Conservation (phyloP, 257 asterid species). For the Solanum appendiculatum region DNA sequence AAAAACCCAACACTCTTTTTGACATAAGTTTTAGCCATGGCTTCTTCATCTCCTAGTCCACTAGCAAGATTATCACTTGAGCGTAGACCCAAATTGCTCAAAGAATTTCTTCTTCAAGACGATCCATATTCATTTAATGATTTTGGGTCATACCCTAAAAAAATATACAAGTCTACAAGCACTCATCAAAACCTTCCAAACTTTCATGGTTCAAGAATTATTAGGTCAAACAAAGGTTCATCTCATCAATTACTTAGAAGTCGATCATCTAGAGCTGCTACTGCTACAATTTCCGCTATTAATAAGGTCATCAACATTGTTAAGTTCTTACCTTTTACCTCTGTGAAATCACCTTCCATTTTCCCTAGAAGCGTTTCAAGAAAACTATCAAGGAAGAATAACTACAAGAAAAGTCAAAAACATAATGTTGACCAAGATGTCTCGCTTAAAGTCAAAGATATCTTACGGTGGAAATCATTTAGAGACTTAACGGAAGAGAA, state of each 20-base stretch:
- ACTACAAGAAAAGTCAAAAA: neutral
- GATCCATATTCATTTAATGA: constrained; percentile 11
- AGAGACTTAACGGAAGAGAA: constrained; percentile 49
- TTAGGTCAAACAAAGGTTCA: constrained; percentile 14
- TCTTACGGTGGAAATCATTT: constrained; percentile 69
- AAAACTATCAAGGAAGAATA: constrained; percentile 11
- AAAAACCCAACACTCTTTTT: neutral
- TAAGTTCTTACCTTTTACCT: constrained; percentile 39
- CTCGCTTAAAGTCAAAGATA: constrained; percentile 42
- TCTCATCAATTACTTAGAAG: constrained; percentile 27
- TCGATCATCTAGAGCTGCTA: constrained; percentile 48
- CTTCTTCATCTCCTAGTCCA: neutral
- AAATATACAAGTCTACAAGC: neutral
- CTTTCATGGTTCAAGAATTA: constrained; percentile 3
- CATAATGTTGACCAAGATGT: neutral
- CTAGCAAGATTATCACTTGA: constrained; percentile 7
- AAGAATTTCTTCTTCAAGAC: constrained; percentile 56
- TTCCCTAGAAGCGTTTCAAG: constrained; percentile 30
- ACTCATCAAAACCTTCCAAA: neutral
- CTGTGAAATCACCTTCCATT: constrained; percentile 23
- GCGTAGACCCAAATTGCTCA: constrained; percentile 53
- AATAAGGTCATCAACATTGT: constrained; percentile 37
- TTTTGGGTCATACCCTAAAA: constrained; percentile 1
- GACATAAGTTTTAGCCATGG: constrained; percentile 7
- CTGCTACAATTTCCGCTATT: constrained; percentile 46